A percentile compares a stretch with the other conserved stretches of the same genome.
Evolutionary conservation across 495 filamentous ascomycete genomes (phyloP).

Genomic region (Thermochaetoides thermophila): DNA sequence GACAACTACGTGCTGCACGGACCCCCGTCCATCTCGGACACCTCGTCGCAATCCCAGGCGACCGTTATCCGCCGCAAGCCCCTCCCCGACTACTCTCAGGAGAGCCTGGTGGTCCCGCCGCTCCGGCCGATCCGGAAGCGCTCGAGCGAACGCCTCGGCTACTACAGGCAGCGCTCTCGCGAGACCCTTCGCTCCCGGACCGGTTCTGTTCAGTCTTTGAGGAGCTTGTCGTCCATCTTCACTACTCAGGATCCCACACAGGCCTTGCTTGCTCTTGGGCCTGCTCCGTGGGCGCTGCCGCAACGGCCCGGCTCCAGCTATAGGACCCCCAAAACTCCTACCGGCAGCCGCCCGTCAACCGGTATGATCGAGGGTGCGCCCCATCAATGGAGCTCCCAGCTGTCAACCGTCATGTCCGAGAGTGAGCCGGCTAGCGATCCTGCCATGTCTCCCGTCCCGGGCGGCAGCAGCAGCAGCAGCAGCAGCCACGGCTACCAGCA

Average conservation of each 20-base stretch:
- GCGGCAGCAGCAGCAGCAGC: slow-evolving; percentile 18
- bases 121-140: slow-evolving; percentile 27
- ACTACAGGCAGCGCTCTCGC: slow-evolving; percentile 32
- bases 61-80: slow-evolving; percentile 14
- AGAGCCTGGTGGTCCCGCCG: slow-evolving; percentile 38
- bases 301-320: slow-evolving; percentile 9
- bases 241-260: slow-evolving; percentile 28
- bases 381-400: slow-evolving; percentile 57
- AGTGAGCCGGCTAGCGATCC: slow-evolving; percentile 34
- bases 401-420: slow-evolving; percentile 59
- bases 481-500: slow-evolving; percentile 4
- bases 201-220: slow-evolving; percentile 32
- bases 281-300: slow-evolving; percentile 15
- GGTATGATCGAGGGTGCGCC: slow-evolving; percentile 24
- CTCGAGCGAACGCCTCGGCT: slow-evolving; percentile 32
- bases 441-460: slow-evolving; percentile 30
- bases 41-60: slow-evolving; percentile 21
- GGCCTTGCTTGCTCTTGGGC: slow-evolving; percentile 9
- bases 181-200: slow-evolving; percentile 33
- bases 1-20: slow-evolving; percentile 34
- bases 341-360: slow-evolving; percentile 8
- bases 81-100: slow-evolving; percentile 36
- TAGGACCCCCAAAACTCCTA: slow-evolving; percentile 6
- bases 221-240: slow-evolving; percentile 30
- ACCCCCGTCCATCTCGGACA: slow-evolving; percentile 26